phyloP scores from a whole-genome alignment of 2,329 filamentous ascomycete genomes.

The Rhynchosporium secalis region DNA sequence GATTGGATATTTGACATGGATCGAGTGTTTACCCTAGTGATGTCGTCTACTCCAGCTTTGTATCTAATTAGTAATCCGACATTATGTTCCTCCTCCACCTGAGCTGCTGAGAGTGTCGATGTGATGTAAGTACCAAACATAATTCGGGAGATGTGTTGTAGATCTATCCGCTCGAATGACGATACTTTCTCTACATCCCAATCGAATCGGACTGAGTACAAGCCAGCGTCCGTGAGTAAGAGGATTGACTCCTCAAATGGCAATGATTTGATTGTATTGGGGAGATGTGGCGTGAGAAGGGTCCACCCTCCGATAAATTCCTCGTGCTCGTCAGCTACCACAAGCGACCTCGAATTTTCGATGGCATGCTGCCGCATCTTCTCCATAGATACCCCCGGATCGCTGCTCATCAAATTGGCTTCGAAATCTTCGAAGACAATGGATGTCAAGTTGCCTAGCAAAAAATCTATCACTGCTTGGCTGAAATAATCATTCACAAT shows the following conservation, averaged over 20 bases:
- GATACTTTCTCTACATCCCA: constrained; percentile 95
- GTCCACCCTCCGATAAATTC: constrained; percentile 91
- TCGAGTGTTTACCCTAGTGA: constrained; percentile 81
- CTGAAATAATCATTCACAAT: constrained; percentile 98
- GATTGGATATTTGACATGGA: constrained; percentile 62
- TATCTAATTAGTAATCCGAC: constrained; percentile 83
- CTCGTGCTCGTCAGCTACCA: constrained; percentile 79
- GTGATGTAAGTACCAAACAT: constrained; percentile 87
- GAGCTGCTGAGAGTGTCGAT: constrained; percentile 74
- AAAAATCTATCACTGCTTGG: constrained; percentile 91
- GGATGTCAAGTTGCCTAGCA: constrained; percentile 83
- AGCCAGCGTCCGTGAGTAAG: constrained; percentile 77
- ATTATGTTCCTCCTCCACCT: constrained; percentile 77
- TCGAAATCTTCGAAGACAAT: constrained; percentile 93
- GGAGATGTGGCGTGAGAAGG: constrained; percentile 71
- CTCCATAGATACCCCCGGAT: constrained; percentile 83
- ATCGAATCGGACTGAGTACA: constrained; percentile 90
- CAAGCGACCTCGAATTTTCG: constrained; percentile 82
- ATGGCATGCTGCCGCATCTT: constrained; percentile 87
- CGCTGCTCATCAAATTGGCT: constrained; percentile 86
- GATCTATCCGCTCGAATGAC: constrained; percentile 82
- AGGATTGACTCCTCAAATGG: constrained; percentile 89
- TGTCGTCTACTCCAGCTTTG: constrained; percentile 66
- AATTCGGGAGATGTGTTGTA: constrained; percentile 71
- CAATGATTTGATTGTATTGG: constrained; percentile 66